Conservation (phyloP, 2,329 filamentous ascomycete species). For the Plenodomus lindquistii region DNA sequence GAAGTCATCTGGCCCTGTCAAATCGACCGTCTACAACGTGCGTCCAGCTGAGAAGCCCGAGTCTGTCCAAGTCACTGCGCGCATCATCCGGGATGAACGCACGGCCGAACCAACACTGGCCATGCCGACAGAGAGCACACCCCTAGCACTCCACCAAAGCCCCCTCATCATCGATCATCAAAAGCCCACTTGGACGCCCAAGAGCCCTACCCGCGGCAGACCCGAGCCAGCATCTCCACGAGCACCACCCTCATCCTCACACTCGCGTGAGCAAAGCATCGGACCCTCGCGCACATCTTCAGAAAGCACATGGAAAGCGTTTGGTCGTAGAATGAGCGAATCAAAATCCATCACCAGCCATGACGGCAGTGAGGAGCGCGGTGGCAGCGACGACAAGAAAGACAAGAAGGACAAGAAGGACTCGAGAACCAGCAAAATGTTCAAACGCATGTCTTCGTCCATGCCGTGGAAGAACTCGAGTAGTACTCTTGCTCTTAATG, state of each 20-base stretch:
- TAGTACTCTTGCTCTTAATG: conserved; percentile 44
- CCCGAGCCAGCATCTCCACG: conserved; percentile 38
- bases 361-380: conserved; percentile 46
- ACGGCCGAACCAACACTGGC: conserved; percentile 35
- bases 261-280: conserved; percentile 34
- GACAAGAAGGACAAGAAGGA: conserved; percentile 58
- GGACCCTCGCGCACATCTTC: conserved; percentile 44
- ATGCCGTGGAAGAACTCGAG: conserved; percentile 58
- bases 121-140: conserved; percentile 56
- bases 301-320: conserved; percentile 45
- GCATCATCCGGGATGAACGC: conserved; percentile 71
- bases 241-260: conserved; percentile 32
- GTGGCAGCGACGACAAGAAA: conserved; percentile 50
- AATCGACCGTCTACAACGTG: conserved; percentile 46
- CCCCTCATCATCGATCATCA: conserved; percentile 69
- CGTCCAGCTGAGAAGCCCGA: conserved; percentile 58
- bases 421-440: conserved; percentile 63
- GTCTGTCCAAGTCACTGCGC: conserved; percentile 85
- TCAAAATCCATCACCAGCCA: conserved; percentile 35
- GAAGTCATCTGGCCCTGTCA: conserved; percentile 21
- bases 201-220: conserved; percentile 32
- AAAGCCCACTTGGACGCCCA: conserved; percentile 26
- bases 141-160: conserved; percentile 58
- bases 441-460: conserved; percentile 68
- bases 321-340: conserved; percentile 45